Percentiles rank a stretch among this genome's conserved stretches.
Conservation (phyloP, 2,329 filamentous ascomycete species). For the Camptophora hylomeconis region DNA sequence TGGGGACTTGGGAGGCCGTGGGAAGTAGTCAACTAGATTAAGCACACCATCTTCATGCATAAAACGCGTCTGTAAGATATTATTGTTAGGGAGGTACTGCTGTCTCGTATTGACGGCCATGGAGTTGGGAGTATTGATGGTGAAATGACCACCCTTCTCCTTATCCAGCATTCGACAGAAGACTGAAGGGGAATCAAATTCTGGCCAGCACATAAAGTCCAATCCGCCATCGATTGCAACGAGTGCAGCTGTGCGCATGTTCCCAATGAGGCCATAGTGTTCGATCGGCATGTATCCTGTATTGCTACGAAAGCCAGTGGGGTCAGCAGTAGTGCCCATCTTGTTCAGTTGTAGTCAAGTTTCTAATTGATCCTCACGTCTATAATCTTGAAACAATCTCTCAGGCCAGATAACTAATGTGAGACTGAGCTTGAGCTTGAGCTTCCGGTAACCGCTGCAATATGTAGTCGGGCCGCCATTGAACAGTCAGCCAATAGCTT, state of each 20-base stretch:
- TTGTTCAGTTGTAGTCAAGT: no score
- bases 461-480: no score
- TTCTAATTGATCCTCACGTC: no score
- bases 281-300: slow-evolving; percentile 53
- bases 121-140: slow-evolving; percentile 38
- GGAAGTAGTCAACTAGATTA: slow-evolving; percentile 63
- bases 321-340: no score
- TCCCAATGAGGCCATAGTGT: slow-evolving; percentile 68
- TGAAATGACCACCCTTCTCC: slow-evolving; percentile 61
- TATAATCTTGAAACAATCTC: no score
- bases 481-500: no score
- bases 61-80: slow-evolving; percentile 65
- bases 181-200: slow-evolving; percentile 64
- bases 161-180: slow-evolving; percentile 65
- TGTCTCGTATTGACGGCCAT: slow-evolving; percentile 59
- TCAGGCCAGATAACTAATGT: no score
- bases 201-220: slow-evolving; percentile 71
- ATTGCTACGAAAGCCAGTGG: no score
- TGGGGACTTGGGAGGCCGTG: no score
- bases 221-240: slow-evolving; percentile 61
- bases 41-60: slow-evolving; percentile 64
- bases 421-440: no score
- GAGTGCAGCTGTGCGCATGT: slow-evolving; percentile 68
- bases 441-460: no score
- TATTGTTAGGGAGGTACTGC: slow-evolving; percentile 62